phyloP scores from a whole-genome alignment of 305 asterid genomes.

The Vinca major region DNA sequence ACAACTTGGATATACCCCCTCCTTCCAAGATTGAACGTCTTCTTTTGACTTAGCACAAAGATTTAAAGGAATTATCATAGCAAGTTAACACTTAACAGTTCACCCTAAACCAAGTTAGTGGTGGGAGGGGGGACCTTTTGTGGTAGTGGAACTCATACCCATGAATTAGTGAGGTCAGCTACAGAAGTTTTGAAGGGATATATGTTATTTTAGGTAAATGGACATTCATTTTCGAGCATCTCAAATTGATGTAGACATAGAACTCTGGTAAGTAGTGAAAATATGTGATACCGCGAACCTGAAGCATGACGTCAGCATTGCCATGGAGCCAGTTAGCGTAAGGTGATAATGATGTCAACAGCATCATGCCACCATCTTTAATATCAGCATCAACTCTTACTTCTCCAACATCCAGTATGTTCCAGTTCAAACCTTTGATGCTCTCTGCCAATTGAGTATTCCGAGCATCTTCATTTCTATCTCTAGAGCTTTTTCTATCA shows the following conservation, averaged over 20 bases:
- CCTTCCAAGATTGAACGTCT: not conserved
- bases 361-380: conserved; percentile 98
- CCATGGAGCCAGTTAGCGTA: conserved; percentile 98
- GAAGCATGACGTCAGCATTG: conserved; percentile 92
- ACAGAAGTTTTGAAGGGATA: no score
- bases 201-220: no score
- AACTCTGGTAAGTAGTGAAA: not conserved
- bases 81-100: no score
- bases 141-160: no score
- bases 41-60: no score
- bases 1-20: not conserved
- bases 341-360: conserved; percentile 95
- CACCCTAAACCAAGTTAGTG: no score
- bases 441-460: conserved; percentile 79
- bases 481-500: conserved; percentile 69
- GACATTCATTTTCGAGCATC: no score
- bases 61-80: no score
- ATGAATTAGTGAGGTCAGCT: no score
- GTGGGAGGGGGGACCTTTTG: no score
- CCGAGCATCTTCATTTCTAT: conserved; percentile 87
- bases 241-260: no score
- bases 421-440: conserved; percentile 95
- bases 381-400: conserved; percentile 96
- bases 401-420: conserved; percentile 90
- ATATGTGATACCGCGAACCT: conserved; percentile 34